These are phyloP conservation scores for Botrytis aclada DNA, from an alignment of 2,329 filamentous ascomycete species.

Conservation along the genomic window DNA sequence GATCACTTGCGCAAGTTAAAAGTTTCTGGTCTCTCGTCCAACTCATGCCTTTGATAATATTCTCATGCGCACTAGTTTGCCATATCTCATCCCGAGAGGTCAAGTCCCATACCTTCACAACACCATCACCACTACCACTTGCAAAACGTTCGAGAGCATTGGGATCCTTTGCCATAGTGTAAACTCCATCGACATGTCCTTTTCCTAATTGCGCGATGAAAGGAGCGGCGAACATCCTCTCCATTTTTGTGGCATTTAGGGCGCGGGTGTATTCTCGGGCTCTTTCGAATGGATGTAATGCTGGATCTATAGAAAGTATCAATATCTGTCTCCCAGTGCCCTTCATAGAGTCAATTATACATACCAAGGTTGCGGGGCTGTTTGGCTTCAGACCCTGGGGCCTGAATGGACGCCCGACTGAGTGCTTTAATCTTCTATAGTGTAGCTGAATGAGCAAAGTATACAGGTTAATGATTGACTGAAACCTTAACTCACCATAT, in stretches of 20 bases:
- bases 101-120: slow-evolving; percentile 91
- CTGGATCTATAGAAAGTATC: slow-evolving; percentile 9
- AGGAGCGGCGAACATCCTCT: slow-evolving; percentile 84
- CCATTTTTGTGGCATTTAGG: slow-evolving; percentile 83
- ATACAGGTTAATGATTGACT: neutral
- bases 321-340: neutral
- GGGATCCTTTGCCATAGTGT: slow-evolving; percentile 77
- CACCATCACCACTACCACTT: slow-evolving; percentile 84
- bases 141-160: slow-evolving; percentile 71
- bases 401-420: slow-evolving; percentile 62
- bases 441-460: neutral
- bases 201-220: slow-evolving; percentile 84
- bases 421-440: slow-evolving; percentile 62
- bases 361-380: slow-evolving; percentile 68
- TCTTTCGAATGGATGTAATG: slow-evolving; percentile 69
- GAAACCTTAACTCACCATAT: slow-evolving; percentile 33
- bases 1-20: slow-evolving; percentile 81
- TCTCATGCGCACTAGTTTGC: slow-evolving; percentile 81
- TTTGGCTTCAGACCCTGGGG: slow-evolving; percentile 63
- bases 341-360: slow-evolving; percentile 1
- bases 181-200: slow-evolving; percentile 90
- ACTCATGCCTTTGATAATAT: slow-evolving; percentile 85
- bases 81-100: slow-evolving; percentile 70
- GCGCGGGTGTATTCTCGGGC: slow-evolving; percentile 80
- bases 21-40: slow-evolving; percentile 87